Conservation (phyloP, 345 rosid genomes). For the Citrus cavaleriei region DNA sequence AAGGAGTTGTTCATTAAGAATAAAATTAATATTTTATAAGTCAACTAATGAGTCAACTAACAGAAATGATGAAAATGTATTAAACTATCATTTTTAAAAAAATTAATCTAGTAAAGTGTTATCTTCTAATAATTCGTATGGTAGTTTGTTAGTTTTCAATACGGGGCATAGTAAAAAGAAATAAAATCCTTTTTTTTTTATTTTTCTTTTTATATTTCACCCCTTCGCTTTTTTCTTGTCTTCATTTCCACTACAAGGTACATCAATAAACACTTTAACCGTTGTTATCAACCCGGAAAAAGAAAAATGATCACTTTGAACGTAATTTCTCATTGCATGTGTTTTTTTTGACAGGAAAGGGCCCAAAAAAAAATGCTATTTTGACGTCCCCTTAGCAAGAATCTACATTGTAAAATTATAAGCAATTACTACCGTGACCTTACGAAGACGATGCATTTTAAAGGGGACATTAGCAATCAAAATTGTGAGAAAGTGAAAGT, state of each 20-base stretch:
- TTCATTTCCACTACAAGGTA: not conserved
- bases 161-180: no score
- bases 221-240: not conserved
- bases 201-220: not conserved
- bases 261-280: not conserved
- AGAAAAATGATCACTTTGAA: not conserved
- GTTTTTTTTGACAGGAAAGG: not conserved
- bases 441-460: not conserved
- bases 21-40: no score
- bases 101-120: no score
- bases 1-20: fast-evolving
- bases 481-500: not conserved
- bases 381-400: not conserved
- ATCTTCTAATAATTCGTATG: fast-evolving
- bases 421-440: not conserved
- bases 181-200: no score
- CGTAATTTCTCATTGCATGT: not conserved
- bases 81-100: no score
- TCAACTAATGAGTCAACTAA: no score
- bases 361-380: not conserved
- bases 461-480: not conserved
- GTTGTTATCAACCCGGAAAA: no score
- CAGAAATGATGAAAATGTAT: fast-evolving
- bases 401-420: not conserved
- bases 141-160: no score